Conservation (phyloP, 2,329 filamentous ascomycete species). For the Penicillium olsonii region DNA sequence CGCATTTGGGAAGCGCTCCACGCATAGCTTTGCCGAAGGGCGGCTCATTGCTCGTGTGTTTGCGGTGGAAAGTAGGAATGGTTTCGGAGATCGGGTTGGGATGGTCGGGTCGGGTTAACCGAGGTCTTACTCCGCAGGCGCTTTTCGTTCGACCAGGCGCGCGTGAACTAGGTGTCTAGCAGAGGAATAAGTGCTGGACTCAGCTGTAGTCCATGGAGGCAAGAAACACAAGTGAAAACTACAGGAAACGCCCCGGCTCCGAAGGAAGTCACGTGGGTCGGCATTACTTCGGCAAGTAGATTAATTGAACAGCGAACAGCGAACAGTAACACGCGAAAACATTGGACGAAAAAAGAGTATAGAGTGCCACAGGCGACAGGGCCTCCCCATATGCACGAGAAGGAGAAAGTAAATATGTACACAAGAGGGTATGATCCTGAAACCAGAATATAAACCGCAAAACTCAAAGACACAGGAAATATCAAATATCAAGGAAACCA, state of each 20-base stretch:
- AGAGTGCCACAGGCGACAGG: slow-evolving; percentile 3
- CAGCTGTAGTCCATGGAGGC: too few relatives aligned
- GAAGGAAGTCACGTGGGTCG: slow-evolving; percentile 26
- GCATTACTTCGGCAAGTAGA: background rate
- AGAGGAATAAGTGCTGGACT: too few relatives aligned
- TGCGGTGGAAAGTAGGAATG: slow-evolving; percentile 1
- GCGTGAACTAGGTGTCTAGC: too few relatives aligned
- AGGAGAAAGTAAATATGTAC: slow-evolving; percentile 37
- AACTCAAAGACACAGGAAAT: slow-evolving; percentile 5
- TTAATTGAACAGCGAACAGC: too few relatives aligned
- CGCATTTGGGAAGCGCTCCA: slow-evolving; percentile 30
- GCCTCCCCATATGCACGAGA: slow-evolving; percentile 28
- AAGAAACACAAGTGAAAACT: too few relatives aligned
- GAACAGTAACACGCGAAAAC: too few relatives aligned
- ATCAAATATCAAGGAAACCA: slow-evolving; percentile 21
- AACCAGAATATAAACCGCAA: slow-evolving; percentile 6
- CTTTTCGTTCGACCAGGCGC: too few relatives aligned
- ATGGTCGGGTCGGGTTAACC: slow-evolving; percentile 17
- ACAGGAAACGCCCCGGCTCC: too few relatives aligned
- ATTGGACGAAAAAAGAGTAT: too few relatives aligned
- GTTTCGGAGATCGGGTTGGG: background rate
- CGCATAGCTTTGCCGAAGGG: slow-evolving; percentile 32
- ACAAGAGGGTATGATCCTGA: slow-evolving; percentile 25
- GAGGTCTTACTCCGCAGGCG: slow-evolving; percentile 25
- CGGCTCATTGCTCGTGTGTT: slow-evolving; percentile 28